Conservation (phyloP, 495 filamentous ascomycete genomes). For the Aspergillus nidulans region DNA sequence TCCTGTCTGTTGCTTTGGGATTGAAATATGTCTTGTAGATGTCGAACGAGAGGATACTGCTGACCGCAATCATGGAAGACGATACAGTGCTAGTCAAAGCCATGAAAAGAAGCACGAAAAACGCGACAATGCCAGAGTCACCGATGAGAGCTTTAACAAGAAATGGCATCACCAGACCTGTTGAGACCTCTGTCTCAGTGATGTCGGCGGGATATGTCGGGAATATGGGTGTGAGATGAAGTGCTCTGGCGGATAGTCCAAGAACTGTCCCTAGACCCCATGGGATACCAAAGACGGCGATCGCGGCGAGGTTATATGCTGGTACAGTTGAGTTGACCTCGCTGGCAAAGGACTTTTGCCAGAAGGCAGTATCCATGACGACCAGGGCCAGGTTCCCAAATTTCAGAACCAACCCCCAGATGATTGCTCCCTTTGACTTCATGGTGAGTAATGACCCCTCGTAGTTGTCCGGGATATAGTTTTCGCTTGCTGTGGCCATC, state of each 20-base stretch:
- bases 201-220: slow-evolving; percentile 49
- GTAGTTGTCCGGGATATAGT: slow-evolving; percentile 43
- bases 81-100: slow-evolving; percentile 48
- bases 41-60: slow-evolving; percentile 42
- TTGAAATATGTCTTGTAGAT: slow-evolving; percentile 55
- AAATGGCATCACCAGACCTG: slow-evolving; percentile 46
- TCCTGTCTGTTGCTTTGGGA: slow-evolving; percentile 30
- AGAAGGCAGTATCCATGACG: slow-evolving; percentile 51
- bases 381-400: slow-evolving; percentile 49
- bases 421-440: slow-evolving; percentile 49
- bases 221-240: slow-evolving; percentile 44
- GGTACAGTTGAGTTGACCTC: slow-evolving; percentile 40
- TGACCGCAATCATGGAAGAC: slow-evolving; percentile 44
- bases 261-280: slow-evolving; percentile 49
- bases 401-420: slow-evolving; percentile 44
- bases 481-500: slow-evolving; percentile 25
- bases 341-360: slow-evolving; percentile 48
- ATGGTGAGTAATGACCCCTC: slow-evolving; percentile 45
- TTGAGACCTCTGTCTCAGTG: slow-evolving; percentile 36
- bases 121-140: slow-evolving; percentile 41
- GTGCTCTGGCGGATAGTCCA: slow-evolving; percentile 42
- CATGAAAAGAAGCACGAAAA: slow-evolving; percentile 53
- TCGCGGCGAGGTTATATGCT: slow-evolving; percentile 41
- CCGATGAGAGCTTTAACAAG: slow-evolving; percentile 48
- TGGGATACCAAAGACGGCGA: slow-evolving; percentile 46